Evolutionary conservation across 2,329 filamentous ascomycete genomes (phyloP), one percentile per base, ranked within the genome.

Genomic region (Sporothrix luriei): DNA sequence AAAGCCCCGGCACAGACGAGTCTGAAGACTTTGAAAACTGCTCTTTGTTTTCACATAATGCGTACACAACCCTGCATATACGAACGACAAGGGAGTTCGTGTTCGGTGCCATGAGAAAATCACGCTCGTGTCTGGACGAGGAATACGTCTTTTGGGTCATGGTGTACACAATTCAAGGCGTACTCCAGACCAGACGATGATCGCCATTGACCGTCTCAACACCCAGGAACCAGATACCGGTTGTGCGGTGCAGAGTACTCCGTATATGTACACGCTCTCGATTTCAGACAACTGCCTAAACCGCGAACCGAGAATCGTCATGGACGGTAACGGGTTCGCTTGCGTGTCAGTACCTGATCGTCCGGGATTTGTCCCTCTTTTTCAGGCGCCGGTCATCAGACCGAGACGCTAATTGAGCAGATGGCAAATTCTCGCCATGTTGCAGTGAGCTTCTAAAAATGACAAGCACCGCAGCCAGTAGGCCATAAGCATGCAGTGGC

Each of bases 311-410:
- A 38, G 29, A 40, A 38, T 29, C 26, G 19, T 29, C 54, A 33
- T 16, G 11, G 38, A 57, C 26, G 26, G 26, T 57, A 38, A 57
- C 33, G 3, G 54, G 29, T 33, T n/a, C 14, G 38, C 16, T 57
- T 29, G 54, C 29, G 16, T 57, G 33, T 33, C 33, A 33, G 54
- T 57, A 57, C 29, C 54, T 57, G 54, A 57, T 57, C 54, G 54
- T 38, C 54, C 54, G 54, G 26, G 54, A 38, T n/a, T 57, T 5
- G 54, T 16, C 11, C 26, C 33, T n/a, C n/a, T 55, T 33, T 29
- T 57, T 57, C 54, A 21, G 54, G 38, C 54, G 54, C 26, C 16
- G 54, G 38, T 7, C 33, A 57, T 16, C 7, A 57, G 26, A 16
- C 6, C 26, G 29, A 55, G 52, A 55, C 16, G 19, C 11, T 19